phyloP scores from a whole-genome alignment of 1,284 basidiomycete genomes.

The Anthracocystis setariae region DNA sequence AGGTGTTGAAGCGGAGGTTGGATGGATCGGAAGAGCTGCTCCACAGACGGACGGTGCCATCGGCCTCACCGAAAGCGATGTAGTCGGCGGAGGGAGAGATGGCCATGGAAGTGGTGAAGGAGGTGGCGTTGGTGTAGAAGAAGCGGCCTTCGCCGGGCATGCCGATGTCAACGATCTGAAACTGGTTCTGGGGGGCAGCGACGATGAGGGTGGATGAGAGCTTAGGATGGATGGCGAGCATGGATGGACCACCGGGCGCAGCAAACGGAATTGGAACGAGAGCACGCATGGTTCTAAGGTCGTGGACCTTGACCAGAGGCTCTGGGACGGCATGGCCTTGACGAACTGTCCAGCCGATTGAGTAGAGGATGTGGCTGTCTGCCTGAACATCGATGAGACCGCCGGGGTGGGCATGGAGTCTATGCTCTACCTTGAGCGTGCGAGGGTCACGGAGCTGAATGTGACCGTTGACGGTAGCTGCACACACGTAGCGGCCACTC shows the following conservation, averaged over 20 bases:
- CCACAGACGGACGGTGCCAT: constrained; percentile 85
- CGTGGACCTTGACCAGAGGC: constrained; percentile 91
- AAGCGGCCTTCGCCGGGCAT: constrained; percentile 78
- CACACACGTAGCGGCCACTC: constrained; percentile 54
- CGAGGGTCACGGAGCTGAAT: constrained; percentile 66
- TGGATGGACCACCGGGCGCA: constrained; percentile 81
- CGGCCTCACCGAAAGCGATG: constrained; percentile 89
- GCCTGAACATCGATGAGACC: constrained; percentile 66
- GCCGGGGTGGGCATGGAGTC: constrained; percentile 65
- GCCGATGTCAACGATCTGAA: constrained; percentile 87
- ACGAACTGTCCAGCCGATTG: constrained; percentile 66
- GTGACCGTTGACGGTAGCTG: constrained; percentile 58
- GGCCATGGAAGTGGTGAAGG: constrained; percentile 83
- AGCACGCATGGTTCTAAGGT: constrained; percentile 82
- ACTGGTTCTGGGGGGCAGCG: constrained; percentile 83
- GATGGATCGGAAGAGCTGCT: constrained; percentile 74
- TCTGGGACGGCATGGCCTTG: constrained; percentile 89
- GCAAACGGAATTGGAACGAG: constrained; percentile 83
- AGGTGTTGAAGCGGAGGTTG: constrained; percentile 79
- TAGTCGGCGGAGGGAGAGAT: constrained; percentile 88
- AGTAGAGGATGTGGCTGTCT: constrained; percentile 63
- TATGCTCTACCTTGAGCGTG: constrained; percentile 59
- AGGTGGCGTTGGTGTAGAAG: constrained; percentile 74
- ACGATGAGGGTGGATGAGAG: constrained; percentile 81
- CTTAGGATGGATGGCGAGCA: constrained; percentile 84